phyloP scores from a whole-genome alignment of 176 grass and related monocot species.

The Themeda triandra region DNA sequence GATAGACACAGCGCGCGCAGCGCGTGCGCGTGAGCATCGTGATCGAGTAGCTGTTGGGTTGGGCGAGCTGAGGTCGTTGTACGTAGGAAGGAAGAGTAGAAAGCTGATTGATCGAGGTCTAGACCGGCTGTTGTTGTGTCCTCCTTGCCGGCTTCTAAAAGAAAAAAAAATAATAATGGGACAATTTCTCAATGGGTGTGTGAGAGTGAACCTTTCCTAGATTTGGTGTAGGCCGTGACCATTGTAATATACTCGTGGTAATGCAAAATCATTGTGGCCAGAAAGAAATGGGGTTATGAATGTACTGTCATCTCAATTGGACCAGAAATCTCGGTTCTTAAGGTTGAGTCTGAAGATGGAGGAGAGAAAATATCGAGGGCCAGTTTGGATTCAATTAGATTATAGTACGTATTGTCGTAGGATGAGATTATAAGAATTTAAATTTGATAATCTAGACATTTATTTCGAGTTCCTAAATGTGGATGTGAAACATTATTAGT shows the following conservation, averaged over 20 bases:
- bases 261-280: not conserved
- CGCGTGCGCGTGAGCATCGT: not conserved
- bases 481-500: not conserved
- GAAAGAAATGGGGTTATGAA: not conserved
- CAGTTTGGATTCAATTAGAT: not conserved
- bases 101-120: not conserved
- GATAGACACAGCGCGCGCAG: not conserved
- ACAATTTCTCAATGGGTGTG: not conserved
- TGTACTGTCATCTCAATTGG: not conserved
- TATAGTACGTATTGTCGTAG: not conserved
- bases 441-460: not conserved
- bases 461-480: not conserved
- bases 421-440: not conserved
- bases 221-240: not conserved
- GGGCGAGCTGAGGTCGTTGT: not conserved
- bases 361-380: not conserved
- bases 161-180: not conserved
- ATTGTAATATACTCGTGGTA: conserved; percentile 8
- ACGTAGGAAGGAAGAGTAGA: conserved; percentile 10
- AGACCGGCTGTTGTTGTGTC: not conserved
- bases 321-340: not conserved
- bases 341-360: not conserved
- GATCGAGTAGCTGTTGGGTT: too few species aligned
- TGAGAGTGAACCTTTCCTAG: not conserved
- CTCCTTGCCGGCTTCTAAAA: not conserved